Base-by-base conservation (phyloP, 192 early-diverging fungal species). In the Chytriomyces sp. region DNA sequence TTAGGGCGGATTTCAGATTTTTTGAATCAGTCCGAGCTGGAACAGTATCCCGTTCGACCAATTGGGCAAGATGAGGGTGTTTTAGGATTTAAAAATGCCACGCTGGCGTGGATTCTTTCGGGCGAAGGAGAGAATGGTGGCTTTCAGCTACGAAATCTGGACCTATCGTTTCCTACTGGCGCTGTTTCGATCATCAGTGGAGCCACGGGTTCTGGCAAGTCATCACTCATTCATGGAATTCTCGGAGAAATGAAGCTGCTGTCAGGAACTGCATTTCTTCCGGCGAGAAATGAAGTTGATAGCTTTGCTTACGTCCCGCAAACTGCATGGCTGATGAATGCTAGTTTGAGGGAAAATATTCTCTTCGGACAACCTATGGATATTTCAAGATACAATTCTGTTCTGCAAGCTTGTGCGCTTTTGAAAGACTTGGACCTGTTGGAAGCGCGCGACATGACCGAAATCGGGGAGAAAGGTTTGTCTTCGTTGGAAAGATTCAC, bases 391-490 rank as follows among this genome's bases (percentile, higher is more conserved):
- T 98, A 98, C 74, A 76, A 86, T 36, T 77, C 87, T 39, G 93
- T 94, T 0, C 71, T 98, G 30, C 77, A 86, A 2, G 89, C 89
- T 49, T 97, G 94, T 26, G 95, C 96, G 19, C 79, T 98, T 8
- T 78, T 77, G 14, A 82, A 86, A 3, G 96, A 98, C 69, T 81
- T 98, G 36, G 88, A 90, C 8, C 90, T 90, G 61, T 71, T 98
- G 10, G 80, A 85, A 37, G 89, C 81, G 33, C 93, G 93, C n/a
- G 96, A 98, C 77, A 74, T 79, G 59, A 98, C 96, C 0, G 93
- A 98, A 81, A 87, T 98, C 64, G 86, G 85, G 37, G 86, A 88
- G 59, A 80, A 79, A 58, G 85, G 77, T 6, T 64, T 93, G 26
- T 88, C 32, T 62, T 8, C 39, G 8, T 62, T 38, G 60, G 56